A percentile compares a stretch with the other conserved stretches of the same genome.
These are phyloP conservation scores for Fagus crenata DNA, from an alignment of 306 rosid genomes.

Conservation along the genomic window DNA sequence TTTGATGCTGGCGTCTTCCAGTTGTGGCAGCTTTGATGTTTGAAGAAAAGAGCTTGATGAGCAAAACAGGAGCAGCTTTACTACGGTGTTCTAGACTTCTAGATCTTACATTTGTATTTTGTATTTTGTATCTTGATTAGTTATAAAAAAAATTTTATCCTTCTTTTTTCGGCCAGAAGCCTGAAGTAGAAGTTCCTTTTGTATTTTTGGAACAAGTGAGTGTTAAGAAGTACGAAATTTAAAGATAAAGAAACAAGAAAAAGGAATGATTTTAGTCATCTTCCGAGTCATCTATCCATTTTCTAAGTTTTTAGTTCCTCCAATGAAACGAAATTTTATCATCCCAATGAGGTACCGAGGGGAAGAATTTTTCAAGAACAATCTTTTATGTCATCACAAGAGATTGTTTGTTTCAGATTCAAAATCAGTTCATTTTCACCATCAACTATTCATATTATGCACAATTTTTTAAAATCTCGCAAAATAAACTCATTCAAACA, in stretches of 20 bases:
- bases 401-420: too few relatives aligned
- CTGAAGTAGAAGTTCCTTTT: conserved; percentile 32
- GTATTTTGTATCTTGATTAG: conserved; percentile 31
- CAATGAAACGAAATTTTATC: background rate
- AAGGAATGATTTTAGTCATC: conserved; percentile 14
- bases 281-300: conserved; percentile 1
- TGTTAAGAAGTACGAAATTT: conserved; percentile 24
- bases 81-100: conserved; percentile 5
- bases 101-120: conserved; percentile 16
- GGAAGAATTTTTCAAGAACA: too few relatives aligned
- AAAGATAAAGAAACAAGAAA: conserved; percentile 9
- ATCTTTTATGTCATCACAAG: background rate
- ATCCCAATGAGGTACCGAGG: too few relatives aligned
- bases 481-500: too few relatives aligned
- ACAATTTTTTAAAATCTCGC: too few relatives aligned
- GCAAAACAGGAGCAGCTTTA: conserved; percentile 28
- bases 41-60: conserved; percentile 21
- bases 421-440: too few relatives aligned
- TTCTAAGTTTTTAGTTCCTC: background rate
- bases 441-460: too few relatives aligned
- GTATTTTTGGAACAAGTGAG: conserved; percentile 42
- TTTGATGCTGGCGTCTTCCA: conserved; percentile 20
- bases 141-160: conserved; percentile 15
- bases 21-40: conserved; percentile 23
- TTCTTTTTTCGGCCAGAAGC: conserved; percentile 28